Evolutionary conservation across 192 early-diverging fungal species (phyloP), one percentile per base, ranked within the genome.

Genomic region (Jimgerdemannia lactiflua): DNA sequence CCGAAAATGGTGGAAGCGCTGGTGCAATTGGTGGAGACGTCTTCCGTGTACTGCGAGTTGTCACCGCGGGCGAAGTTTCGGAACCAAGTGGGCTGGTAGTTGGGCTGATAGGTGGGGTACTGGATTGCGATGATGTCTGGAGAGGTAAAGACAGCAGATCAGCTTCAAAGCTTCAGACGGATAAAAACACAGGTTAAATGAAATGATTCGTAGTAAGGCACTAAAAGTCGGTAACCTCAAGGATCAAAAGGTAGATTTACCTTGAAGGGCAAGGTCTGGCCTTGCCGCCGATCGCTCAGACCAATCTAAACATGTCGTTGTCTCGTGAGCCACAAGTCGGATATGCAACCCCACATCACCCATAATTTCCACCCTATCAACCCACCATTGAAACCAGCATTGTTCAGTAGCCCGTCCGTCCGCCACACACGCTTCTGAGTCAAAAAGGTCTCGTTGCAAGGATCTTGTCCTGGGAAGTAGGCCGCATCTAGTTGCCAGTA

Each of bases 181-280:
- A 29, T 29, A 29, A 29, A 0, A 29, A 0, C 29, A 29, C 29
- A 29, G 29, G 29, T 29, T 29, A 29, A 29, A 29, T 29, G 29
- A 29, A 29, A 29, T 29, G 29, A 29, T 29, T 29, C 29, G 29
- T 29, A 29, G 29, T 29, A 29, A 29, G 29, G 29, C 29, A 29
- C 29, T 29, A 29, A 29, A 29, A 29, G 29, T 29, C 29, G 29
- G 29, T 29, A 29, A 29, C 29, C 29, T 29, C 29, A 29, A 29
- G 29, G 14, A 2, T 59, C 49, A 59, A 59, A 7, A 59, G 14
- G 14, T 10, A 59, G 49, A 59, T 59, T 59, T 59, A 72, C 75
- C 78, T 54, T 70, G 59, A 42, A 79, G 14, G 6, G 70, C 74
- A 11, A 79, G 4, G 67, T 79, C 78, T 43, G 78, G 78, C 67